phyloP scores from a whole-genome alignment of 2,329 filamentous ascomycete species.

The Aureobasidium sp. region DNA sequence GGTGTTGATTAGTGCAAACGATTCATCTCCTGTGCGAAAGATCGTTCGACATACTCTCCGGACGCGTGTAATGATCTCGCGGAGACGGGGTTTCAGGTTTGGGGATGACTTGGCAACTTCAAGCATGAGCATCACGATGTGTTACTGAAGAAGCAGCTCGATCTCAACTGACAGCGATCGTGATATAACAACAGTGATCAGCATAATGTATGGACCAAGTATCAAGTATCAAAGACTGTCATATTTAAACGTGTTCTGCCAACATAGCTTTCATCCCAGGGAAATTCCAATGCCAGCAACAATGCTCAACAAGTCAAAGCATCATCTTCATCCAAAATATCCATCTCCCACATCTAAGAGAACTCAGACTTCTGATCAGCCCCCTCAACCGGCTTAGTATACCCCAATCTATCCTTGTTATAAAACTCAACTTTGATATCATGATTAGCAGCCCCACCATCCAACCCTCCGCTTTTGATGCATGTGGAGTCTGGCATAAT shows the following conservation, averaged over 20 bases:
- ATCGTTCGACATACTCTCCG: too few relatives aligned
- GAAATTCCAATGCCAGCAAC: background rate
- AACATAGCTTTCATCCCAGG: background rate
- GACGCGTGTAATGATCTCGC: too few relatives aligned
- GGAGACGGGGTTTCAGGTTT: too few relatives aligned
- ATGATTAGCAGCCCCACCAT: conserved; percentile 51
- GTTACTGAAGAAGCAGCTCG: too few relatives aligned
- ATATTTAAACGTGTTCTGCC: background rate
- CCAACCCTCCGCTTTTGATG: conserved; percentile 59
- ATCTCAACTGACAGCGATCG: too few relatives aligned
- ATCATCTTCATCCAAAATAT: background rate
- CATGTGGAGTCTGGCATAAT: conserved; percentile 57
- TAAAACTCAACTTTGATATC: conserved; percentile 61
- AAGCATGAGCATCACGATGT: too few relatives aligned
- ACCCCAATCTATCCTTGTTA: conserved; percentile 54
- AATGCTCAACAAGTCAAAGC: background rate
- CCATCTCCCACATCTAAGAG: conserved; percentile 20
- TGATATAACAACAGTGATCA: too few relatives aligned
- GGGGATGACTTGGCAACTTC: too few relatives aligned
- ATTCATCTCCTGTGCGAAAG: too few relatives aligned
- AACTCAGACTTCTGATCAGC: conserved; percentile 54
- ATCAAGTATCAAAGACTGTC: background rate
- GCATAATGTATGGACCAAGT: too few relatives aligned
- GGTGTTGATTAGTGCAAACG: too few relatives aligned
- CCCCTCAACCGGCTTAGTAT: conserved; percentile 46